phyloP scores from a whole-genome alignment of 495 filamentous ascomycete genomes.

The Aspergillus bertholletiae region DNA sequence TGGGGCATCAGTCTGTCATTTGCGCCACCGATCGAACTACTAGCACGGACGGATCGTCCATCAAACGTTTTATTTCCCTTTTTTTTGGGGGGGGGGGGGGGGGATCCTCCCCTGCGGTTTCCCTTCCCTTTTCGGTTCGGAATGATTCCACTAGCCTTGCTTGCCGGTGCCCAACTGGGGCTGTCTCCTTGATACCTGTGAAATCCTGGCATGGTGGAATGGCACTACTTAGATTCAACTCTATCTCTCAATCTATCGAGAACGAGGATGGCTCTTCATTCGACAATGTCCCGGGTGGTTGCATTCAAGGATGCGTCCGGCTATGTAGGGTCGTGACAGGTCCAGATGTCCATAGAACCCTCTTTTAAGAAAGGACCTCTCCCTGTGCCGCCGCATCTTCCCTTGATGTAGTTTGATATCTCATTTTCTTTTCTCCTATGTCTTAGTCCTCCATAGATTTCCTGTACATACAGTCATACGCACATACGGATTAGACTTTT shows the following conservation, averaged over 20 bases:
- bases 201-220: slow-evolving; percentile 14
- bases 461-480: slow-evolving; percentile 18
- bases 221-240: slow-evolving; percentile 21
- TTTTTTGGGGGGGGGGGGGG: too few species aligned
- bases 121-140: slow-evolving; percentile 8
- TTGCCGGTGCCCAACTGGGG: slow-evolving; percentile 7
- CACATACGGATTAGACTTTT: neutral
- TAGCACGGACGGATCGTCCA: slow-evolving; percentile 14
- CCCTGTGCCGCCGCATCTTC: slow-evolving; percentile 5
- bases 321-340: slow-evolving; percentile 21
- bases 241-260: slow-evolving; percentile 26
- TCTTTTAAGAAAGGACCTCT: slow-evolving; percentile 19
- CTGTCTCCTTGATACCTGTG: slow-evolving; percentile 10
- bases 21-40: slow-evolving; percentile 13
- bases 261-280: slow-evolving; percentile 15
- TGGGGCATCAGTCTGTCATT: slow-evolving; percentile 6
- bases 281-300: slow-evolving; percentile 13
- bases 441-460: too few species aligned
- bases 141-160: slow-evolving; percentile 20
- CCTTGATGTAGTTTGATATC: neutral
- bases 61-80: slow-evolving; percentile 4
- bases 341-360: slow-evolving; percentile 8
- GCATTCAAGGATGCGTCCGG: slow-evolving; percentile 10
- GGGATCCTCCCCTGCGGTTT: neutral
- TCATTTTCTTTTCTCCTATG: neutral